These are phyloP conservation scores for Curvularia verruculosa DNA, from an alignment of 2,329 filamentous ascomycete species.

Conservation along the genomic window DNA sequence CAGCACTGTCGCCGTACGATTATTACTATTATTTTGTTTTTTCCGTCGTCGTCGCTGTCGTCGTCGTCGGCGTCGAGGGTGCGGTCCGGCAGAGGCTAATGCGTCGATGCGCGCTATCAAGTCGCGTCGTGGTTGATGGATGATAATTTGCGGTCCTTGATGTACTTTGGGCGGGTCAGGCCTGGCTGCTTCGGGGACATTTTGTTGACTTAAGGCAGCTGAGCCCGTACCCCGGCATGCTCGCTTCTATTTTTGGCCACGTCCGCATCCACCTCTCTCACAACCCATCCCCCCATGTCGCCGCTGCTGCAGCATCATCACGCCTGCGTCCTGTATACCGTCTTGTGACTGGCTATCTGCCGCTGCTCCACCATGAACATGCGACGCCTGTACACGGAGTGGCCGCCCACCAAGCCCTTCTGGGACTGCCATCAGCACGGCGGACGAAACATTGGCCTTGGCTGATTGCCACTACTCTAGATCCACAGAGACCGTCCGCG, in stretches of 20 bases:
- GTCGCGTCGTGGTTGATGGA: conserved; percentile 21
- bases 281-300: conserved; percentile 13
- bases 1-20: conserved; percentile 29
- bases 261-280: conserved; percentile 13
- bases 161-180: conserved; percentile 24
- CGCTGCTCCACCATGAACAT: conserved; percentile 5
- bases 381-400: conserved; percentile 7
- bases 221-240: conserved; percentile 14
- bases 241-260: conserved; percentile 26
- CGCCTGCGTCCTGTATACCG: conserved; percentile 1
- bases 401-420: conserved; percentile 5
- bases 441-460: conserved; percentile 9
- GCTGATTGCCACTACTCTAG: conserved; percentile 3
- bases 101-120: conserved; percentile 18
- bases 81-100: conserved; percentile 7
- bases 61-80: too few relatives aligned
- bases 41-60: not conserved
- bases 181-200: conserved; percentile 33
- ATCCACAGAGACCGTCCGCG: not conserved
- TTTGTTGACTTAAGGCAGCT: conserved; percentile 32
- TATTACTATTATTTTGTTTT: not conserved
- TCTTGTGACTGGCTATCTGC: conserved; percentile 13
- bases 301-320: conserved; percentile 21
- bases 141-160: conserved; percentile 40
- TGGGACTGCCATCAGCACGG: not conserved